Base-by-base conservation (phyloP, 2,329 filamentous ascomycete species). In the Biscogniauxia sp. region DNA sequence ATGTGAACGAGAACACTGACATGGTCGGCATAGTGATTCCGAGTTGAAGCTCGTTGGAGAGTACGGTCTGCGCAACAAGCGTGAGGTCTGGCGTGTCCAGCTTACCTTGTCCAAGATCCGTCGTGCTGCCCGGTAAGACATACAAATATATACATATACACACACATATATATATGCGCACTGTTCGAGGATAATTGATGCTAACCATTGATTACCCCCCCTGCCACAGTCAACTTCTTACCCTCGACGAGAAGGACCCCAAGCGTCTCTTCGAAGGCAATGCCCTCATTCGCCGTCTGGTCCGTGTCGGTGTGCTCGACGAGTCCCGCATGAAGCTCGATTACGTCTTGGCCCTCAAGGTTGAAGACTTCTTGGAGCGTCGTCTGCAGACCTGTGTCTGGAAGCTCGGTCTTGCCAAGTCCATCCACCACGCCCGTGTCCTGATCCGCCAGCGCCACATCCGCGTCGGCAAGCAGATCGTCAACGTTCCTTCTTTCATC, bases 291-390 rank as follows among this genome's bases (percentile, higher is more conserved):
- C 95, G 95, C 81, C 95, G 95, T 91, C 93, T 99, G 73, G 95
- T 99, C 72, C 95, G 95, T 81, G 93, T 98, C 80, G 95, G 95
- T 92, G 95, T 99, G 77, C 92, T 99, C 78, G 95, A 99, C 81
- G 95, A 99, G 87, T 93, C 93, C 80, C 95, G 95, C 88, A 99
- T 99, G 95, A 99, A 97, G 91, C 95, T 99, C 88, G 95, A 99
- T 97, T 97, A 99, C 90, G 95, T 99, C 79, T 86, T 99, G 79
- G 95, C 95, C 84, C 90, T 99, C 66, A 96, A 97, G 88, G 91
- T 96, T 76, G 95, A 99, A 84, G 95, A 99, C 84, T 99, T 99
- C 90, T 88, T 99, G 84, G 95, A 99, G 91, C 94, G 95, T 77
- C 93, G 95, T 82, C 93, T 98, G 73, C 94, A 99, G 90, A 99